phyloP scores from a whole-genome alignment of 768 basidiomycete species.

The Phaeotremella skinneri region DNA sequence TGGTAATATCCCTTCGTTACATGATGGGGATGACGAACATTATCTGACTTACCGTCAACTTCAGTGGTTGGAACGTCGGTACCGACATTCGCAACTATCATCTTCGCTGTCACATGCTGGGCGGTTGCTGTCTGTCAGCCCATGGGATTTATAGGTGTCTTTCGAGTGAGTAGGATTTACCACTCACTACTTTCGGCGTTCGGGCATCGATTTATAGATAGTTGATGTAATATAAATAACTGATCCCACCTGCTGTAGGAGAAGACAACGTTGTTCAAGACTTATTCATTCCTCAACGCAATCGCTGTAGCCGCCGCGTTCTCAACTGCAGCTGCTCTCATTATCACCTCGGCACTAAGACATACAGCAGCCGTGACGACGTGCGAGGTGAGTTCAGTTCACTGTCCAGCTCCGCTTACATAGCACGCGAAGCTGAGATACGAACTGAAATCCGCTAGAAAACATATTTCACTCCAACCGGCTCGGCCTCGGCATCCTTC shows the following conservation, averaged over 20 bases:
- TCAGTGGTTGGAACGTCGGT: constrained; percentile 82
- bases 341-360: constrained; percentile 70
- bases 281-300: constrained; percentile 37
- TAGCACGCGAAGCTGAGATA: background rate
- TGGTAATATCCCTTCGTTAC: constrained; percentile 16
- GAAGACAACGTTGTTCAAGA: constrained; percentile 47
- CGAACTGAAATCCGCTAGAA: constrained; percentile 57
- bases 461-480: constrained; percentile 44
- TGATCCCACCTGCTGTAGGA: constrained; percentile 41
- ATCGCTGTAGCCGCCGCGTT: constrained; percentile 59
- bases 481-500: constrained; percentile 16
- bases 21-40: background rate
- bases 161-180: constrained; percentile 57
- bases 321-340: constrained; percentile 74
- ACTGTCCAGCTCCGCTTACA: too few species aligned
- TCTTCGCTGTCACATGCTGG: constrained; percentile 76
- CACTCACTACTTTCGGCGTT: background rate
- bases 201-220: background rate
- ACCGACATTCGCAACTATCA: constrained; percentile 68
- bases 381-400: constrained; percentile 57
- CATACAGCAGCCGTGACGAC: constrained; percentile 68
- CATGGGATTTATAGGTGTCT: constrained; percentile 81
- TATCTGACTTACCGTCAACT: constrained; percentile 3
- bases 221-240: background rate
- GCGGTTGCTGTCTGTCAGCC: constrained; percentile 72